These are phyloP conservation scores for Backusella macrospora DNA, from an alignment of 192 early-diverging fungal genomes.

Conservation along the genomic window DNA sequence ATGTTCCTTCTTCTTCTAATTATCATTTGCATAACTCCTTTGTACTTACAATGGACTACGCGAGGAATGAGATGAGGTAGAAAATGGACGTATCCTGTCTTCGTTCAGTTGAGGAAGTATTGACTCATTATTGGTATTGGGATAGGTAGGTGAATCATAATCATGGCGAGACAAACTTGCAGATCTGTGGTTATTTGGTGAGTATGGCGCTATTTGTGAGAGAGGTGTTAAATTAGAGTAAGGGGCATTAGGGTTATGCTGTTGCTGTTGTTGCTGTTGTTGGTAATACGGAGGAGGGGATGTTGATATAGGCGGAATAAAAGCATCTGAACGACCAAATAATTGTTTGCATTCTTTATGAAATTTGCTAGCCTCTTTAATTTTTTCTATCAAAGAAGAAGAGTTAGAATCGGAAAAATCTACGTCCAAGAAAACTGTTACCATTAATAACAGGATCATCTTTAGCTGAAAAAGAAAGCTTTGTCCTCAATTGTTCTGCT, in stretches of 20 bases:
- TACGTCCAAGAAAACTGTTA: neutral
- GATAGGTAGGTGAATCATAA: neutral
- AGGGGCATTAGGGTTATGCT: neutral
- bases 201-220: neutral
- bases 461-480: constrained; percentile 12
- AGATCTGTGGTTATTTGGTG: neutral
- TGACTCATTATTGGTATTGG: neutral
- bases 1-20: neutral
- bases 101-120: neutral
- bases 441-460: constrained; percentile 3
- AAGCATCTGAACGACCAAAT: constrained; percentile 9
- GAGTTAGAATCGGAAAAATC: neutral
- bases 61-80: neutral
- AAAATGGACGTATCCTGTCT: neutral
- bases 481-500: constrained; percentile 5
- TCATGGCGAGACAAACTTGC: neutral
- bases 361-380: constrained; percentile 17
- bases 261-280: neutral
- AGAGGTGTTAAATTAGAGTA: constrained; percentile 9
- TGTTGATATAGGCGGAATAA: constrained; percentile 13
- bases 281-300: neutral
- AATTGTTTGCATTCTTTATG: constrained; percentile 13
- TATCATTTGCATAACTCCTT: neutral
- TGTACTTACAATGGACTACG: neutral
- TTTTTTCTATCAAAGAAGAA: constrained; percentile 6